Evolutionary conservation across 2,329 filamentous ascomycete species (phyloP).

Genomic region (Colletotrichum orbiculare): DNA sequence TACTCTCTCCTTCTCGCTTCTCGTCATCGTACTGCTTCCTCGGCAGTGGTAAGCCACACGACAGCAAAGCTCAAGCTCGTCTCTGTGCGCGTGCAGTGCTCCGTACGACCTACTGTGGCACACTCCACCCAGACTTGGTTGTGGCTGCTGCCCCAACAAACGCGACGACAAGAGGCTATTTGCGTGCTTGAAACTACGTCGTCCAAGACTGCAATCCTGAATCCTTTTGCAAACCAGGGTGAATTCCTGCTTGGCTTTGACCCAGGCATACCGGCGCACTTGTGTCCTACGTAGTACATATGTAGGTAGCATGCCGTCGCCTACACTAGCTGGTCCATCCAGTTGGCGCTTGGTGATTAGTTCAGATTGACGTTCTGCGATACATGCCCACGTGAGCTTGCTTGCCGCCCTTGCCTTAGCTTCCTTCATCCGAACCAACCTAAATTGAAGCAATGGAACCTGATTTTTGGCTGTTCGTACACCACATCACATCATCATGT

Average conservation of each 20-base stretch:
- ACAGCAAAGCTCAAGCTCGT: too few species aligned
- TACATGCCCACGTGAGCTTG: conserved; percentile 8
- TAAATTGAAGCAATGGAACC: not conserved
- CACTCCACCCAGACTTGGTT: too few species aligned
- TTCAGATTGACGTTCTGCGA: conserved; percentile 10
- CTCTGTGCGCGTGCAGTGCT: too few species aligned
- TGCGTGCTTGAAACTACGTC: too few species aligned
- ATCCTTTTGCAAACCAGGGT: too few species aligned
- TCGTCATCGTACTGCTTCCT: not conserved
- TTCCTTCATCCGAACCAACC: not conserved
- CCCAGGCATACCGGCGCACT: too few species aligned
- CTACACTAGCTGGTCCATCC: too few species aligned
- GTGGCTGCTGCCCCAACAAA: too few species aligned
- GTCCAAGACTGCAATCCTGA: not conserved
- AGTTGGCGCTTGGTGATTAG: not conserved
- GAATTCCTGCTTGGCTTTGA: conserved; percentile 5
- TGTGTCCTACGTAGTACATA: not conserved
- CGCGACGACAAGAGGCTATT: too few species aligned
- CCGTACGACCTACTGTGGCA: too few species aligned
- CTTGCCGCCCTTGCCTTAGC: not conserved
- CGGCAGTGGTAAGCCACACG: too few species aligned
- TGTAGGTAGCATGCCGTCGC: not conserved
- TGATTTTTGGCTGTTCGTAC: not conserved
- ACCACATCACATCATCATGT: conserved; percentile 18
- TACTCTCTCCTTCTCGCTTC: not conserved